Conservation (phyloP, 345 rosid genomes). For the Bretschneidera sinensis region DNA sequence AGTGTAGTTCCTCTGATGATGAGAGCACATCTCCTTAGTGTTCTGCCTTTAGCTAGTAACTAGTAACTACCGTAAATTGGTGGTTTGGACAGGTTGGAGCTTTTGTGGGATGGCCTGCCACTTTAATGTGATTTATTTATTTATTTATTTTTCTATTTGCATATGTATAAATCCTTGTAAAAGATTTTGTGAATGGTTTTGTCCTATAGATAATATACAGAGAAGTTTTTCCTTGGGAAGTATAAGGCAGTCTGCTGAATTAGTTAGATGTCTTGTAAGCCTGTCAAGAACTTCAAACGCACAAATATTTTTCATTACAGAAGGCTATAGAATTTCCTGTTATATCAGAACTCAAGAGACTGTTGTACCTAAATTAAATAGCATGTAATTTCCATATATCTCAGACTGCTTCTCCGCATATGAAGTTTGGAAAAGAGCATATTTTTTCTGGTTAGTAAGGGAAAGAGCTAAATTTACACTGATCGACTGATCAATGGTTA, state of each 20-base stretch:
- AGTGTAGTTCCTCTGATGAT: constrained; percentile 51
- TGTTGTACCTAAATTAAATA: too few species aligned
- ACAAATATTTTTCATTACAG: neutral
- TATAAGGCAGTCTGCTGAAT: constrained; percentile 12
- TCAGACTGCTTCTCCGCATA: neutral
- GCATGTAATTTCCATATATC: too few species aligned
- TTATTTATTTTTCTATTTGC: constrained; percentile 14
- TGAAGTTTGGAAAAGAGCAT: neutral
- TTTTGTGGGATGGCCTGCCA: constrained; percentile 15
- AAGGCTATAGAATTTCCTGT: neutral
- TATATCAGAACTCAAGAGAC: too few species aligned
- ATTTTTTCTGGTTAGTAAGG: neutral
- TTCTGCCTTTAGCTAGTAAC: neutral
- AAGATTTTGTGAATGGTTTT: constrained; percentile 34
- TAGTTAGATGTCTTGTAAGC: constrained; percentile 1
- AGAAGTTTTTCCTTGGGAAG: constrained; percentile 20
- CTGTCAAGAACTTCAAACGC: neutral
- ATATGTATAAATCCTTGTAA: constrained; percentile 45
- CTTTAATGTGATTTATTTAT: constrained; percentile 31
- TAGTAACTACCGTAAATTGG: constrained; percentile 16
- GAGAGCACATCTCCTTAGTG: constrained; percentile 46
- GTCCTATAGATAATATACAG: constrained; percentile 37
- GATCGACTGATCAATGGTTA: too few species aligned
- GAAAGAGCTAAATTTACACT: too few species aligned
- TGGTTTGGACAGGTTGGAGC: constrained; percentile 18